These are phyloP conservation scores for Phytophthora syringae DNA, from an alignment of 352 stramenopile species.

Conservation along the genomic window DNA sequence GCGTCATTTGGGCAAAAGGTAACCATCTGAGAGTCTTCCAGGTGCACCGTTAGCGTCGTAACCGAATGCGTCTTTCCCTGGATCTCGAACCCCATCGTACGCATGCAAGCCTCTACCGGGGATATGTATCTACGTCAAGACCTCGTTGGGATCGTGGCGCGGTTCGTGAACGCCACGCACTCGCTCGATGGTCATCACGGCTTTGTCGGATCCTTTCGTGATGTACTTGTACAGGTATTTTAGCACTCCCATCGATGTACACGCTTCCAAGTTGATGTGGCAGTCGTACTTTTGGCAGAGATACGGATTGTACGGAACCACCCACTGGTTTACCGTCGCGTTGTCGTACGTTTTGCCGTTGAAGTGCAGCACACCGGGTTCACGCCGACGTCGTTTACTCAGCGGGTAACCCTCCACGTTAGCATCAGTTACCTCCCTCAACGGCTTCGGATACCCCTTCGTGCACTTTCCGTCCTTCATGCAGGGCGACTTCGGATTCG, in stretches of 20 bases:
- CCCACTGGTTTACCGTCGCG: slow-evolving; percentile 42
- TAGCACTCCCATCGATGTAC: slow-evolving; percentile 34
- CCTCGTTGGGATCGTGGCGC: too few species aligned
- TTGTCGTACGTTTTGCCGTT: slow-evolving; percentile 14
- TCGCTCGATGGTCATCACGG: slow-evolving; percentile 13
- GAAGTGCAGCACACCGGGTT: background rate
- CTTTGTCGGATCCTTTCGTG: slow-evolving; percentile 57
- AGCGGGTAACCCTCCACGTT: slow-evolving; percentile 13
- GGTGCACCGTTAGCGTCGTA: too few species aligned
- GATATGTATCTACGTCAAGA: slow-evolving; percentile 40
- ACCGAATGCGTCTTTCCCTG: too few species aligned
- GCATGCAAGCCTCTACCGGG: slow-evolving; percentile 33
- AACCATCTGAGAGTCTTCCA: too few species aligned
- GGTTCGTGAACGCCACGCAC: too few species aligned
- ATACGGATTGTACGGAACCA: slow-evolving; percentile 70
- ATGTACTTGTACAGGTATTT: slow-evolving; percentile 79
- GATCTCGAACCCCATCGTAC: background rate
- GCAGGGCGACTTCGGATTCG: slow-evolving; percentile 2
- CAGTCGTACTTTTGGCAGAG: slow-evolving; percentile 57
- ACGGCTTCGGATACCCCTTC: slow-evolving; percentile 30
- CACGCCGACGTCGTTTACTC: slow-evolving; percentile 10
- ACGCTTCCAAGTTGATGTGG: slow-evolving; percentile 71
- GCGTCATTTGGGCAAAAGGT: too few species aligned
- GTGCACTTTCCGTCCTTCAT: slow-evolving; percentile 31
- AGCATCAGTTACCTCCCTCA: slow-evolving; percentile 3